phyloP scores from a whole-genome alignment of 2,329 filamentous ascomycete genomes.

The Fusarium tjaetaba region DNA sequence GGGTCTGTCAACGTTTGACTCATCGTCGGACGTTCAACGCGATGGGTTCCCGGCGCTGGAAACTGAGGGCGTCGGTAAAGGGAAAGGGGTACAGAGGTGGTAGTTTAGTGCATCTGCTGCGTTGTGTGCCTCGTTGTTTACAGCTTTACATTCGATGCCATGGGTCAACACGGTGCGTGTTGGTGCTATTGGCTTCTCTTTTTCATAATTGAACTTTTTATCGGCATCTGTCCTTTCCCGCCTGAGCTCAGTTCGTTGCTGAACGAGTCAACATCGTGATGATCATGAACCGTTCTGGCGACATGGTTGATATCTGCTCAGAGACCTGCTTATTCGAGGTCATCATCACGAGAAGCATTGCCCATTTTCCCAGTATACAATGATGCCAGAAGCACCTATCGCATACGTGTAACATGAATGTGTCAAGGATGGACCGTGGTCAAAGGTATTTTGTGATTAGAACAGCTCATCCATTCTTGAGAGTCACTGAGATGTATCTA shows the following conservation, averaged over 20 bases:
- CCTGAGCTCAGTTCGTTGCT: background rate
- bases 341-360: background rate
- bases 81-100: slow-evolving; percentile 49
- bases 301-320: background rate
- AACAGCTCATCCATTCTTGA: background rate
- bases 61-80: slow-evolving; percentile 56
- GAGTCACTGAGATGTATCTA: background rate
- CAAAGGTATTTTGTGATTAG: background rate
- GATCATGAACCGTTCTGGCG: background rate
- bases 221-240: background rate
- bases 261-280: background rate
- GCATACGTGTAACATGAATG: background rate
- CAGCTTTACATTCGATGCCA: background rate
- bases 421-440: background rate
- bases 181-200: background rate
- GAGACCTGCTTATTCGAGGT: background rate
- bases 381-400: background rate
- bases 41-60: slow-evolving; percentile 56
- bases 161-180: background rate
- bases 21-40: slow-evolving; percentile 24
- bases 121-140: background rate
- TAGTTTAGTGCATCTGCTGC: slow-evolving; percentile 23
- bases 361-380: background rate
- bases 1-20: slow-evolving; percentile 36
- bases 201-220: slow-evolving; percentile 2